Evolutionary conservation across 345 rosid species (phyloP).

Genomic region (Arabidopsis thaliana): TAIR10.1 NC_003075.7:15506501-15507000

Average conservation of each 20-base stretch:
- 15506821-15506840: conserved; percentile 80
- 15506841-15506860: conserved; percentile 80
- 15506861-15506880: conserved; percentile 91
- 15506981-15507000: conserved; percentile 64
- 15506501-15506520: conserved; percentile 52
- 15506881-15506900: conserved; percentile 95
- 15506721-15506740: conserved; percentile 88
- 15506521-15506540: conserved; percentile 49
- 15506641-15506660: conserved; percentile 77
- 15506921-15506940: conserved; percentile 98
- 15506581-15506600: conserved; percentile 65
- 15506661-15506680: conserved; percentile 85
- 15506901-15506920: conserved; percentile 81
- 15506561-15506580: conserved; percentile 68
- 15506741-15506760: conserved; percentile 88
- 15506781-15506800: conserved; percentile 98
- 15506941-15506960: conserved; percentile 86
- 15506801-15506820: conserved; percentile 89
- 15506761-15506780: conserved; percentile 88
- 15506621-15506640: conserved; percentile 80
- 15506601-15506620: conserved; percentile 76
- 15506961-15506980: conserved; percentile 93
- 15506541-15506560: conserved; percentile 68
- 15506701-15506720: conserved; percentile 83
- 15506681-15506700: conserved; percentile 85